phyloP scores from a whole-genome alignment of 371 early-diverging fungal species.

The Quaeritorhiza haematococci region DNA sequence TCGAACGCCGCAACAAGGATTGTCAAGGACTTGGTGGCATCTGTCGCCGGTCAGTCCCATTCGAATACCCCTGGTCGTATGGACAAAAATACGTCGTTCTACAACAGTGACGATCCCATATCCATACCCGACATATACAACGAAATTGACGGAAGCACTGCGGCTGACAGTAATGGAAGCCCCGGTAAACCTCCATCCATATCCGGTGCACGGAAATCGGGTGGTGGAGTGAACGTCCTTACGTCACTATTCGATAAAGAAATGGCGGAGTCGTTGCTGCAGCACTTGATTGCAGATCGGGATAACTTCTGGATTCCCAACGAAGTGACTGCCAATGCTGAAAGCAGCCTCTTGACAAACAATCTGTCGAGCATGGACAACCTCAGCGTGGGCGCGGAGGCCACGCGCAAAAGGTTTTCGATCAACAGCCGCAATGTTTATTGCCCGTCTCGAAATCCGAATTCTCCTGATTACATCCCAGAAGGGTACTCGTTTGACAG shows the following conservation, averaged over 20 bases:
- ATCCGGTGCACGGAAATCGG: too few species aligned
- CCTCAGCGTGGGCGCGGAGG: too few species aligned
- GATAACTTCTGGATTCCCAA: conserved; percentile 47
- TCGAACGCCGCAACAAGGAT: conserved; percentile 39
- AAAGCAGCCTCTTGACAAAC: neutral
- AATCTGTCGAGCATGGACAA: neutral
- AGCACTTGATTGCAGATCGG: conserved; percentile 45
- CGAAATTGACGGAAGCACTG: neutral
- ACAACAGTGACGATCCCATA: neutral
- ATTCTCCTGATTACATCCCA: conserved; percentile 56
- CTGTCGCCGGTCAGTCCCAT: conserved; percentile 1
- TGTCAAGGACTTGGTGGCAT: conserved; percentile 28
- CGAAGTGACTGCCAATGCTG: conserved; percentile 39
- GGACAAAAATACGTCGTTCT: neutral
- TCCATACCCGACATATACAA: neutral
- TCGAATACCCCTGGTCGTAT: neutral
- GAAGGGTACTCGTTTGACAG: conserved; percentile 49
- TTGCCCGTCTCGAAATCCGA: conserved; percentile 42
- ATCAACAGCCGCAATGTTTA: too few species aligned
- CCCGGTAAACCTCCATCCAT: neutral
- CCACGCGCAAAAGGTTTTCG: too few species aligned
- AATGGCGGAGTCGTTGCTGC: conserved; percentile 50
- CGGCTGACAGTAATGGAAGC: neutral
- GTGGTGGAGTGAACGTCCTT: too few species aligned
- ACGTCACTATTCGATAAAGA: too few species aligned